Evolutionary conservation across 2,329 filamentous ascomycete genomes (phyloP), one percentile per base, ranked within the genome.

Genomic region (Trichoderma sp.): DNA sequence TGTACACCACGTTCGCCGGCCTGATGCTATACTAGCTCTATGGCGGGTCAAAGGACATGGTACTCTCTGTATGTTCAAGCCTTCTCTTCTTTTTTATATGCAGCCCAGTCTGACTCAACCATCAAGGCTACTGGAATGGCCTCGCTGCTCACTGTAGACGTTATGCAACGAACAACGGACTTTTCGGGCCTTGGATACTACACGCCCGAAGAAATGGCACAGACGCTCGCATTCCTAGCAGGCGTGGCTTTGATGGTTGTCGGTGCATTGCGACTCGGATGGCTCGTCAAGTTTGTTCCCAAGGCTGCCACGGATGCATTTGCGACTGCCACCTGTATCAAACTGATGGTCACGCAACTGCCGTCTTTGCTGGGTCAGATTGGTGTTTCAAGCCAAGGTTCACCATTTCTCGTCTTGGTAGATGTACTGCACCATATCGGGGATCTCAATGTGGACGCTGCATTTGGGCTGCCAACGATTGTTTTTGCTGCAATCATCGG

Each of bases 1-100:
- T 95, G 0, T 95, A 95, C 79, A 92, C 92, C 0, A 94, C 92
- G 0, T 95, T 95, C 75, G 91, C 93, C 78, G 92, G 92, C 61
- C 91, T 92, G 37, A 80, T 93, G 64, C 84, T 93, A 64, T 95
- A 95, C 80, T 94, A 92, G 91, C 87, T 93, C 69, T 94, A 94
- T 76, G 92, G 91, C 43, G 94, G 92, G 0, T 94, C 92, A 8
- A 94, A 94, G 76, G 92, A 95, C 77, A 94, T 95, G 76, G 93
- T 92, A 11, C 94, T 94, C 69, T 92, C 92, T 31, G 83, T 84
- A 77, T 49, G 81, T 58, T 27, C 11, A 73, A 1, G 16, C 2
- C 13, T 21, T 1, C 7, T 40, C 31, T 2, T 19, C 6, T 14
- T 40, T 13, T 14, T 40, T 11, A 47, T 49, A 6, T 8, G 7